A percentile compares a stretch with the other conserved stretches of the same genome.
phyloP scores from a whole-genome alignment of 768 basidiomycete genomes.

The Cyclocybe aegerita region DNA sequence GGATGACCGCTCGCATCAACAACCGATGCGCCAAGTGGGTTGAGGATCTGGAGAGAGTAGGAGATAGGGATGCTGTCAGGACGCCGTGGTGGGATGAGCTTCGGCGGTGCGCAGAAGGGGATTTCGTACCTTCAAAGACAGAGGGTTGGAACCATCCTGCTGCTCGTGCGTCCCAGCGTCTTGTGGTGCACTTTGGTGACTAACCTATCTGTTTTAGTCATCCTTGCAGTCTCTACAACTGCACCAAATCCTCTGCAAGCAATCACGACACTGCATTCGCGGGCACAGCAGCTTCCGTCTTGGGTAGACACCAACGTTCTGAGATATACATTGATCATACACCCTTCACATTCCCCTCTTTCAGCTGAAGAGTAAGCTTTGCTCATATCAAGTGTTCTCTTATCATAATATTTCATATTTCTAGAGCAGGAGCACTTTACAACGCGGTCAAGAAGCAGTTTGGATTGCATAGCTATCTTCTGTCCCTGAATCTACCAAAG shows the following conservation, averaged over 20 bases:
- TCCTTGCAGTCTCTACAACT: conserved; percentile 80
- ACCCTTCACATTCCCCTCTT: conserved; percentile 65
- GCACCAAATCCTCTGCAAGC: conserved; percentile 81
- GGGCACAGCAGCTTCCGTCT: conserved; percentile 64
- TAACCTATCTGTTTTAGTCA: conserved; percentile 45
- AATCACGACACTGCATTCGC: conserved; percentile 71
- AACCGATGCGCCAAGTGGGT: conserved; percentile 70
- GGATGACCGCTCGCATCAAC: conserved; percentile 75
- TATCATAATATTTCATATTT: conserved; percentile 2
- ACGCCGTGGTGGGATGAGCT: conserved; percentile 92
- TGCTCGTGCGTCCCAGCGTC: conserved; percentile 53
- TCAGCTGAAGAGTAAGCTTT: conserved; percentile 76
- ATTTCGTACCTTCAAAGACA: conserved; percentile 64
- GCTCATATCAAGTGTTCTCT: background rate
- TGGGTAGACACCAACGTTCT: conserved; percentile 80
- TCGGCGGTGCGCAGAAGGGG: conserved; percentile 72
- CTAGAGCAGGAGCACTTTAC: conserved; percentile 73
- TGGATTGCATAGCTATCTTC: conserved; percentile 74
- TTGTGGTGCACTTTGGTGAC: conserved; percentile 3
- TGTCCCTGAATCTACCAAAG: conserved; percentile 59
- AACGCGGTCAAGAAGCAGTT: conserved; percentile 89
- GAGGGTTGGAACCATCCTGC: conserved; percentile 91
- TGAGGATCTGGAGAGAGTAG: conserved; percentile 54
- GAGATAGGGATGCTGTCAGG: conserved; percentile 41
- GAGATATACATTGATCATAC: conserved; percentile 76